Percentiles rank a stretch among this genome's conserved stretches.
Evolutionary conservation across 139 green algal species (phyloP).

Genomic region (Ulvella scutata): DNA sequence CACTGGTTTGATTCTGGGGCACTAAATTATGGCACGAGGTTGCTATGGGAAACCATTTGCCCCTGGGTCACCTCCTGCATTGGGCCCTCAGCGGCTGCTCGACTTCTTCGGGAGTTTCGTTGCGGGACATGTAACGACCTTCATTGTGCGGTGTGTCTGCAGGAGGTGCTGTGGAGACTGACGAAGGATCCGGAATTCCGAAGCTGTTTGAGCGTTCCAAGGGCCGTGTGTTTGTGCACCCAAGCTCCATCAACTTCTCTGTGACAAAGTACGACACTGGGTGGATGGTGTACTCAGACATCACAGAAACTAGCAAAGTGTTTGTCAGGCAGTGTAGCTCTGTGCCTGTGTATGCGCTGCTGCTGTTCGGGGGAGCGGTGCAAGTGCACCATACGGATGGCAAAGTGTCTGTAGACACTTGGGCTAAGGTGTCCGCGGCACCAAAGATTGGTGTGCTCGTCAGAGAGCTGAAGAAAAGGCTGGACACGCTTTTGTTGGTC

Average conservation of each 20-base stretch:
- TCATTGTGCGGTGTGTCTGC: too few relatives aligned
- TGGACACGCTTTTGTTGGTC: slow-evolving; percentile 40
- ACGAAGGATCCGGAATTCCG: background rate
- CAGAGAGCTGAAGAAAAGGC: slow-evolving; percentile 40
- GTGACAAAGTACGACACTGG: slow-evolving; percentile 36
- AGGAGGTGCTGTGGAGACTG: background rate
- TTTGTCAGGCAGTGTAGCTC: slow-evolving; percentile 57
- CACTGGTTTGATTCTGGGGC: too few relatives aligned
- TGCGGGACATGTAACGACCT: too few relatives aligned
- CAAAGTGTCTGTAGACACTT: slow-evolving; percentile 17
- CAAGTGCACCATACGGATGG: slow-evolving; percentile 28
- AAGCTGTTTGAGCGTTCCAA: slow-evolving; percentile 52
- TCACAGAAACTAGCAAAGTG: slow-evolving; percentile 39
- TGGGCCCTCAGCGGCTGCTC: too few relatives aligned
- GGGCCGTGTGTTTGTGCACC: slow-evolving; percentile 86
- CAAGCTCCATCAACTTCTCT: slow-evolving; percentile 65
- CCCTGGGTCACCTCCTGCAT: too few relatives aligned
- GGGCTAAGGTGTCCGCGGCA: background rate
- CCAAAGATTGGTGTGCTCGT: slow-evolving; percentile 49
- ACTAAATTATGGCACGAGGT: too few relatives aligned
- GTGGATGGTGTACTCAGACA: slow-evolving; percentile 77
- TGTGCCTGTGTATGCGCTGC: slow-evolving; percentile 65
- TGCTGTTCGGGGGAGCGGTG: slow-evolving; percentile 69
- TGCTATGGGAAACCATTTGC: too few relatives aligned
- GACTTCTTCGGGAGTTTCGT: too few relatives aligned